phyloP scores from a whole-genome alignment of 495 filamentous ascomycete genomes.

The Acidiella bohemica region DNA sequence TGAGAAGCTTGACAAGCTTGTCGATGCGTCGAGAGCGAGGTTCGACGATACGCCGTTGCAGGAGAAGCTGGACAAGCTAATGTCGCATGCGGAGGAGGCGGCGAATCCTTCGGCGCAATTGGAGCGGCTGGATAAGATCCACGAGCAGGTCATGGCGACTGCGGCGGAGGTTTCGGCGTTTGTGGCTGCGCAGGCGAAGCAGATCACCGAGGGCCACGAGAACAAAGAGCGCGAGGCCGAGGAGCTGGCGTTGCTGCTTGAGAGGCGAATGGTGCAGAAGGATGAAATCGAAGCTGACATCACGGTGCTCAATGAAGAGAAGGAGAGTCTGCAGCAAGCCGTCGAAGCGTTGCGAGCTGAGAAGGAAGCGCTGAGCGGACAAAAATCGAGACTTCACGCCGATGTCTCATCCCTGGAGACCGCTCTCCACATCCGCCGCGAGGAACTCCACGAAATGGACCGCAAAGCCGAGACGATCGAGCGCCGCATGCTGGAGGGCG shows the following conservation, averaged over 20 bases:
- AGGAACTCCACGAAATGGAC: constrained; percentile 85
- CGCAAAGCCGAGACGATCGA: constrained; percentile 73
- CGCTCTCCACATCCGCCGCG: constrained; percentile 70
- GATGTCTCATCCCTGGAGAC: constrained; percentile 83
- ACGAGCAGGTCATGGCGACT: constrained; percentile 76
- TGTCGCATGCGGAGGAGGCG: constrained; percentile 44
- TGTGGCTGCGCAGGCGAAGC: constrained; percentile 61
- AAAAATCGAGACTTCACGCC: constrained; percentile 63
- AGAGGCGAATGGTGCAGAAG: constrained; percentile 62
- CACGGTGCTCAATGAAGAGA: constrained; percentile 48
- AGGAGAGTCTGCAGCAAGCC: constrained; percentile 26
- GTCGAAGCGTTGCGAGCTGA: constrained; percentile 30
- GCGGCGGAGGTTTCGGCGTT: constrained; percentile 77
- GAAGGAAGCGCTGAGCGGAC: constrained; percentile 46
- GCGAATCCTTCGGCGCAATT: constrained; percentile 44
- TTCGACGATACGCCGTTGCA: constrained; percentile 55
- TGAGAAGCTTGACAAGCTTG: constrained; percentile 78
- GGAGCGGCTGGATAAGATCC: constrained; percentile 75
- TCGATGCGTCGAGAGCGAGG: no score
- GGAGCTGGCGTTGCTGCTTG: constrained; percentile 66
- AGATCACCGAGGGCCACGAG: constrained; percentile 66
- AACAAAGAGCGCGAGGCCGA: constrained; percentile 68
- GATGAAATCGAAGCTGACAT: constrained; percentile 65
- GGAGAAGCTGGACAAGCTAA: constrained; percentile 72
- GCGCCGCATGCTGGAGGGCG: constrained; percentile 81